phyloP scores from a whole-genome alignment of 306 rosid species.

The Cucumis hystrix region DNA sequence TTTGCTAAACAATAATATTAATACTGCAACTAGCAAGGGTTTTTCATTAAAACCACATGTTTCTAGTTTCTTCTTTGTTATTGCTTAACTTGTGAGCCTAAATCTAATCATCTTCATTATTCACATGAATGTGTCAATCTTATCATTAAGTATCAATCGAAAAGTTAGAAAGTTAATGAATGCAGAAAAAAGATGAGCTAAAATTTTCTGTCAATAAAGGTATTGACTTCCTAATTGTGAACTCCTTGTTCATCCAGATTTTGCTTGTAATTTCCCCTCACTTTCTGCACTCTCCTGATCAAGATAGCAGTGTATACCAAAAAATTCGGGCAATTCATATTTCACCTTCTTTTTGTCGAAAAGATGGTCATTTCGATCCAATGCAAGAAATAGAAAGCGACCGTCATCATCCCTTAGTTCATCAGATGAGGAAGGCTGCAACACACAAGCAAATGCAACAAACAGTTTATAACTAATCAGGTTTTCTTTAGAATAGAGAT shows the following conservation, averaged over 20 bases:
- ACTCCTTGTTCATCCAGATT: neutral
- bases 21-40: neutral
- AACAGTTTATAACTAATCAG: neutral
- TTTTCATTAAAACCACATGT: neutral
- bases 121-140: neutral
- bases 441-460: conserved; percentile 7
- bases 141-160: neutral
- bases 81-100: neutral
- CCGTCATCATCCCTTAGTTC: conserved; percentile 19
- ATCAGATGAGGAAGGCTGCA: conserved; percentile 24
- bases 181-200: neutral
- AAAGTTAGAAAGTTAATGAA: neutral
- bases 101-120: neutral
- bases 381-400: conserved; percentile 47
- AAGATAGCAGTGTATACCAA: neutral
- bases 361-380: conserved; percentile 37
- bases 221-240: neutral
- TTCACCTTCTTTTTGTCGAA: conserved; percentile 58
- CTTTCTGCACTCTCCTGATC: conserved; percentile 1
- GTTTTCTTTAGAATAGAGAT: neutral
- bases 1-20: neutral
- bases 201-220: neutral
- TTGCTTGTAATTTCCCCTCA: neutral
- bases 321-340: neutral
- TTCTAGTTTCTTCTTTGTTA: neutral